These are phyloP conservation scores for Fraxinus angustifolia DNA, from an alignment of 305 asterid species.

Conservation along the genomic window DNA sequence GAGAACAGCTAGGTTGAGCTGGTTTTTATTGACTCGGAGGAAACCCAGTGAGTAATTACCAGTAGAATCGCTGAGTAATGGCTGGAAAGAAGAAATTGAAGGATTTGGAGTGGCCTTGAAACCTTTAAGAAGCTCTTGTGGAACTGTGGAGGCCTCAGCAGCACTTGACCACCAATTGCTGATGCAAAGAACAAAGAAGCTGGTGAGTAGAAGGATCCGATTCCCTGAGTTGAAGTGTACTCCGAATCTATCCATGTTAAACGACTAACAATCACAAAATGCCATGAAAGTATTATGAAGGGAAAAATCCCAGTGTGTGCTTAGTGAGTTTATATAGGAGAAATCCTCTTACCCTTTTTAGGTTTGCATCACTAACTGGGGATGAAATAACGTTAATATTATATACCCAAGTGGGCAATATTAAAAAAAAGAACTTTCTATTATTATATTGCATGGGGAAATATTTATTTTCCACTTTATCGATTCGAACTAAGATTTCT, in stretches of 20 bases:
- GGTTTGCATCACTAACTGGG: not conserved
- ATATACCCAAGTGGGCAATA: not conserved
- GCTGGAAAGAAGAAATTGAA: constrained; percentile 40
- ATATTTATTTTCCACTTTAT: not conserved
- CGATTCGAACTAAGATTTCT: not conserved
- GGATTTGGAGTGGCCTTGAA: constrained; percentile 43
- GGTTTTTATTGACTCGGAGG: constrained; percentile 47
- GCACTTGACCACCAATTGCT: constrained; percentile 31
- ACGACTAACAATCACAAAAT: not conserved
- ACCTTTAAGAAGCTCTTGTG: constrained; percentile 39
- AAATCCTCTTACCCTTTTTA: not conserved
- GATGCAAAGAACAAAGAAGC: constrained; percentile 13
- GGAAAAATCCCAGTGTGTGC: not conserved
- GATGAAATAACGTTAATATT: not conserved
- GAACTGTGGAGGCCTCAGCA: constrained; percentile 20
- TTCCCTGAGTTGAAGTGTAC: not conserved
- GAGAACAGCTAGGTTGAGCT: constrained; percentile 49
- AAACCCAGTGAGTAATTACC: constrained; percentile 77
- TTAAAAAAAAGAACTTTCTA: too few species aligned
- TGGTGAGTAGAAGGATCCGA: constrained; percentile 20
- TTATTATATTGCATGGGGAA: constrained; percentile 19
- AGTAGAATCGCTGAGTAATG: constrained; percentile 51
- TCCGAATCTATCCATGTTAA: constrained; percentile 18
- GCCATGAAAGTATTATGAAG: constrained; percentile 17
- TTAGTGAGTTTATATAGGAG: not conserved